Base-by-base conservation (phyloP, 768 basidiomycete species). In the Mycena leptocephala region DNA sequence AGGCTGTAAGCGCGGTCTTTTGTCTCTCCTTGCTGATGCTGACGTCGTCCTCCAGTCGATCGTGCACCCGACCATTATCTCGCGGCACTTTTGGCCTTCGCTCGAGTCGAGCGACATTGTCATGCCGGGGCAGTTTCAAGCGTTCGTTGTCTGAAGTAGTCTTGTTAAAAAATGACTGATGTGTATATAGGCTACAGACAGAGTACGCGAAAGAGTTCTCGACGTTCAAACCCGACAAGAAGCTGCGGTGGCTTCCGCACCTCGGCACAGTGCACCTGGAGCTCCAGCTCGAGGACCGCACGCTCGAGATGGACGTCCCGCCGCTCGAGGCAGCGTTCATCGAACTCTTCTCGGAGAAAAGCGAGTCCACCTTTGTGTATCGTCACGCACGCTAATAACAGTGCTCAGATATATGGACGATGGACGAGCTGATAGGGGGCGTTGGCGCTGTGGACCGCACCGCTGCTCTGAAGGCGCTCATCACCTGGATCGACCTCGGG, bases 31-130 rank as follows among this genome's bases (percentile, higher is more conserved):
- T n/a, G 64, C 30, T 0, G 26, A 9, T 24, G 22, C 46, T 9
- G 46, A 33, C n/a, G 8, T 58, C 13, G 30, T 64, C 30, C 48
- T 61, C 22, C 74, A 96, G 94, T 92, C 92, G 8, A 87, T 92
- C 20, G 86, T 99, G 2, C 96, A 97, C 80, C 96, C 97, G 1
- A 95, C 94, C 0, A 94, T 99, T 79, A 95, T 99, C 46, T 99
- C 98, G 14, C 91, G 93, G 16, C 93, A 98, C 79, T 99, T 99
- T 85, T 99, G 98, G 98, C 98, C 98, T 0, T 86, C 93, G 1
- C 88, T 98, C 30, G 94, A 95, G 79, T 86, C 93, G 2, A 92
- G 92, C 70, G 90, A 90, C 20, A 89, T 98, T 72, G 83, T 88
- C 53, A 94, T 99, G 90, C 96, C 97, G 0, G 95, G 96, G 3